Conservation (phyloP, 2,329 filamentous ascomycete genomes). For the Colletotrichum orchidophilum region DNA sequence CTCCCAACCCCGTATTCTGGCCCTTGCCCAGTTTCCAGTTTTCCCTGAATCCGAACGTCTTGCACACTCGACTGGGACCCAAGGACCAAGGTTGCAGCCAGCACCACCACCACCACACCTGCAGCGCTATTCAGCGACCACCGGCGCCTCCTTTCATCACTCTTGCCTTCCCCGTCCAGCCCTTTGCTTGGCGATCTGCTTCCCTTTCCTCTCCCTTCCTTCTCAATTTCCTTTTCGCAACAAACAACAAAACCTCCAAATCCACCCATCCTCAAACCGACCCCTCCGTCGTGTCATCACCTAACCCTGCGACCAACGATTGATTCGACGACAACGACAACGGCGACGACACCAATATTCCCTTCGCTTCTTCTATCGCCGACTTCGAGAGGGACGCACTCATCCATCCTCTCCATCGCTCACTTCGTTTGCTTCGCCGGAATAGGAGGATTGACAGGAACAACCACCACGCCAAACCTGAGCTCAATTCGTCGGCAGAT, state of each 20-base stretch:
- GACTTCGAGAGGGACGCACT: slow-evolving; percentile 25
- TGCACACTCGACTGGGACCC: neutral
- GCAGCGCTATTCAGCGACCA: neutral
- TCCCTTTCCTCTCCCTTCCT: slow-evolving; percentile 25
- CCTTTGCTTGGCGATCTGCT: slow-evolving; percentile 26
- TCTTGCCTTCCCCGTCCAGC: slow-evolving; percentile 25
- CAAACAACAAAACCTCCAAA: slow-evolving; percentile 28
- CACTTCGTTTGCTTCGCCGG: neutral
- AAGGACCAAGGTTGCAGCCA: neutral
- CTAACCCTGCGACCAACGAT: neutral
- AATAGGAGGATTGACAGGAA: slow-evolving; percentile 1
- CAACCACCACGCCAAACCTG: slow-evolving; percentile 1
- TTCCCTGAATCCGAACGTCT: slow-evolving; percentile 28
- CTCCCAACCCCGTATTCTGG: slow-evolving; percentile 17
- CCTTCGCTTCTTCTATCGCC: slow-evolving; percentile 2
- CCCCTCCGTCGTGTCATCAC: neutral
- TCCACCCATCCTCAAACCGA: neutral
- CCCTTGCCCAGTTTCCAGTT: slow-evolving; percentile 18
- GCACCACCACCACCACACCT: neutral
- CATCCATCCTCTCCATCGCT: slow-evolving; percentile 9
- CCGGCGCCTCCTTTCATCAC: slow-evolving; percentile 31
- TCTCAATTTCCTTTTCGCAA: slow-evolving; percentile 11
- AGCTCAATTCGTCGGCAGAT: slow-evolving; percentile 25
- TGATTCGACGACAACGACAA: slow-evolving; percentile 3
- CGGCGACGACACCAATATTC: slow-evolving; percentile 19